Evolutionary conservation across 208 protist species (phyloP).

Genomic region (Wallacemonas sp.): DNA sequence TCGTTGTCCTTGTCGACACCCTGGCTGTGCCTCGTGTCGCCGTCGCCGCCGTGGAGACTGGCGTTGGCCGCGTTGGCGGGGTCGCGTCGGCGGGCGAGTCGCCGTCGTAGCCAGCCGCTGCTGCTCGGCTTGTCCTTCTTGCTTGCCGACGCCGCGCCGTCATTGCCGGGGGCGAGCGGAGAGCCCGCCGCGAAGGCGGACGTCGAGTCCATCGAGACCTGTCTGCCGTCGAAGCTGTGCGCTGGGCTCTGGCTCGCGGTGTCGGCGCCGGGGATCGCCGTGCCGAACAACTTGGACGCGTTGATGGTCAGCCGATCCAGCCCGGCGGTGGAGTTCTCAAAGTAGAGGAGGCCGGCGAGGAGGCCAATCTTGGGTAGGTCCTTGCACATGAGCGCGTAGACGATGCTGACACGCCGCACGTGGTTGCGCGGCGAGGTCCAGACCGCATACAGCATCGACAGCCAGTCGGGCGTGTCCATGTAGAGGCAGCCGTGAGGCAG

Average conservation of each 20-base stretch:
- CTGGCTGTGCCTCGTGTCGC: background rate
- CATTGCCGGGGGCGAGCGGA: too few relatives aligned
- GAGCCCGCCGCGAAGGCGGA: background rate
- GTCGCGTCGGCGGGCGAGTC: background rate
- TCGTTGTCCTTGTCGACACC: constrained; percentile 14
- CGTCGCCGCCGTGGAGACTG: background rate
- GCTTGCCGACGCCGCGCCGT: background rate
- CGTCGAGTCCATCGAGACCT: background rate
- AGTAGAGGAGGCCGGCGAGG: constrained; percentile 58
- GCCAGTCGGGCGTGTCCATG: constrained; percentile 60
- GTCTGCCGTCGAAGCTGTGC: background rate
- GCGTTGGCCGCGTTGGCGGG: background rate
- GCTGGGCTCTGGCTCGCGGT: background rate
- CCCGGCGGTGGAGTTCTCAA: constrained; percentile 30
- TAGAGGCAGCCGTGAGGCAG: constrained; percentile 47
- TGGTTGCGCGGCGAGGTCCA: constrained; percentile 51
- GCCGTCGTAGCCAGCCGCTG: constrained; percentile 9
- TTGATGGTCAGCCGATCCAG: constrained; percentile 49
- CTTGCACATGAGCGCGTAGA: constrained; percentile 34
- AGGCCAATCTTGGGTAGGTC: constrained; percentile 70
- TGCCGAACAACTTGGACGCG: constrained; percentile 43
- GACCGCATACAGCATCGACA: constrained; percentile 56
- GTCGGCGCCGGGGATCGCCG: background rate
- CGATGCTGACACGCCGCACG: constrained; percentile 46
- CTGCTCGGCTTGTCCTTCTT: constrained; percentile 4